Evolutionary conservation across 2,329 filamentous ascomycete genomes (phyloP).

Genomic region (Fonsecaea pedrosoi): DNA sequence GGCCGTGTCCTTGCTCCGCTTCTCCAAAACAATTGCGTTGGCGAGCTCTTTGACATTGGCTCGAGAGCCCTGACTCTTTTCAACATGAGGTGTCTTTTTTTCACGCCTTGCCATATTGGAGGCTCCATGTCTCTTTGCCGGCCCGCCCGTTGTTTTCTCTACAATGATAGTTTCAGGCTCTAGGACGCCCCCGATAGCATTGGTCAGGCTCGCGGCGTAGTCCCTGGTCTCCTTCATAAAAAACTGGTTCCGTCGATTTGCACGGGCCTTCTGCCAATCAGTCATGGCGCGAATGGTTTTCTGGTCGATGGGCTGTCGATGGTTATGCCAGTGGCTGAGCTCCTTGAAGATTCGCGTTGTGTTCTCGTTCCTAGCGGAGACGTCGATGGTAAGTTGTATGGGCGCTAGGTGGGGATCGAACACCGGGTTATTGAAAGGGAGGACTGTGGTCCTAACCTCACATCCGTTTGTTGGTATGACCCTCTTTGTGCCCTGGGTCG

Average conservation of each 20-base stretch:
- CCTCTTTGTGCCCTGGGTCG: neutral
- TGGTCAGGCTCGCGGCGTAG: conserved; percentile 1
- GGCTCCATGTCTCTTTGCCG: neutral
- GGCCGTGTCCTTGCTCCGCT: neutral
- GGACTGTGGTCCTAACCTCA: neutral
- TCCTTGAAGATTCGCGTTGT: conserved; percentile 1
- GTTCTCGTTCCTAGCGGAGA: neutral
- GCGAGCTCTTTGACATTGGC: neutral
- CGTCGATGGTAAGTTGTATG: neutral
- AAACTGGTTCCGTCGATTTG: neutral
- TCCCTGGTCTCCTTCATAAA: conserved; percentile 4
- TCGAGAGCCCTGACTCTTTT: neutral
- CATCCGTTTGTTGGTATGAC: neutral
- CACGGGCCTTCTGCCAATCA: neutral
- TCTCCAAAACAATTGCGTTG: neutral
- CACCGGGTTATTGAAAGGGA: neutral
- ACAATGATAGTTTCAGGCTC: neutral
- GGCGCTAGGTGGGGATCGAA: neutral
- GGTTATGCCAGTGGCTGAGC: conserved; percentile 4
- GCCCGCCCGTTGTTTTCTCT: neutral
- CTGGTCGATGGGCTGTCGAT: neutral
- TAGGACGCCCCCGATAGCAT: neutral
- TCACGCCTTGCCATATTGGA: neutral
- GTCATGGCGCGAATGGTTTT: neutral
- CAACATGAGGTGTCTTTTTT: neutral